phyloP scores from a whole-genome alignment of 768 basidiomycete species.

The Mycena rebaudengoi region DNA sequence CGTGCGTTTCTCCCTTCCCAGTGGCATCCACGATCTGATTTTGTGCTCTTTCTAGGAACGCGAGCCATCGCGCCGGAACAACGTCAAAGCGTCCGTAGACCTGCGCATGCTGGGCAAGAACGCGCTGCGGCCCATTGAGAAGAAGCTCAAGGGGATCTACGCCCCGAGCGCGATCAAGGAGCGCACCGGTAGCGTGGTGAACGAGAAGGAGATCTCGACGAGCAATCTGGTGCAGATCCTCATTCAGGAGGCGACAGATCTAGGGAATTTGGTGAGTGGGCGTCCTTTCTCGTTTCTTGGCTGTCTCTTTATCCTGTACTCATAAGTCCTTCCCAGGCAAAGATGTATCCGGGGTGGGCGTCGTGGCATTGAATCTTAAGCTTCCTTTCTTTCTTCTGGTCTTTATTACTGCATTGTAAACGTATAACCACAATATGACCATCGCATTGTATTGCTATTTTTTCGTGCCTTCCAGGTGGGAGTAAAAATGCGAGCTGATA shows the following conservation, averaged over 20 bases:
- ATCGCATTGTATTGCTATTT: no score
- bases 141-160: constrained; percentile 82
- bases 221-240: constrained; percentile 91
- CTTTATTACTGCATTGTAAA: no score
- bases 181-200: constrained; percentile 44
- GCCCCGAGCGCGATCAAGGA: constrained; percentile 55
- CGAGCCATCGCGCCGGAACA: constrained; percentile 49
- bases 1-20: constrained; percentile 40
- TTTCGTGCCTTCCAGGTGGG: no score
- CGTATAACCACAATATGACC: no score
- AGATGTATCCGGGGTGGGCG: constrained; percentile 94
- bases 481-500: no score
- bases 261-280: constrained; percentile 65
- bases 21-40: not conserved
- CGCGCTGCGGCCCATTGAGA: constrained; percentile 82
- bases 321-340: constrained; percentile 57
- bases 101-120: constrained; percentile 74
- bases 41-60: constrained; percentile 52
- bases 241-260: constrained; percentile 87
- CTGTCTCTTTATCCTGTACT: constrained; percentile 23
- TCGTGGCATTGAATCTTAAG: constrained; percentile 68
- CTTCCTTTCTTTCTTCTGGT: not conserved
- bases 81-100: constrained; percentile 60
- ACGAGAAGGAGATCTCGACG: constrained; percentile 71
- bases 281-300: not conserved